Conservation (phyloP, 768 basidiomycete genomes). For the Agaricus sinodeliciosus region DNA sequence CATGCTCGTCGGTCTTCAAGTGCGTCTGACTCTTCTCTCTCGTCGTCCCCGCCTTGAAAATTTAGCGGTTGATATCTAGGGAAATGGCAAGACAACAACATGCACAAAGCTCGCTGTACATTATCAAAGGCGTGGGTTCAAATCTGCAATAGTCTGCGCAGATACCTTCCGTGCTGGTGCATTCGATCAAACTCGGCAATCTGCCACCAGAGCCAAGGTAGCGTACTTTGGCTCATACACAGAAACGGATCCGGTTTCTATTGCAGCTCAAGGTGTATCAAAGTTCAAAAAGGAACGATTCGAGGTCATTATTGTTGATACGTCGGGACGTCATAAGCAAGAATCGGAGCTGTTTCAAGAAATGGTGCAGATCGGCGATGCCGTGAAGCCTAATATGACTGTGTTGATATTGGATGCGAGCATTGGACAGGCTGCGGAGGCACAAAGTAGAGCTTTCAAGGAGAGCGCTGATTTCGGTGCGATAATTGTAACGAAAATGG, state of each 20-base stretch:
- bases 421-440: slow-evolving; percentile 97
- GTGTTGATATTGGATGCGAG: slow-evolving; percentile 94
- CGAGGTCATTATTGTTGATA: slow-evolving; percentile 98
- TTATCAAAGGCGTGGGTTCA: slow-evolving; percentile 95
- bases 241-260: slow-evolving; percentile 94
- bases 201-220: slow-evolving; percentile 97
- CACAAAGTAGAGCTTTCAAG: slow-evolving; percentile 95
- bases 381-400: slow-evolving; percentile 95
- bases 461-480: slow-evolving; percentile 97
- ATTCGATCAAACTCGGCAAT: slow-evolving; percentile 98
- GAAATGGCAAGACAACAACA: slow-evolving; percentile 98
- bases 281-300: slow-evolving; percentile 99
- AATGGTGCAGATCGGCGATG: slow-evolving; percentile 94
- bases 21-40: slow-evolving; percentile 23
- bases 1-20: slow-evolving; percentile 97
- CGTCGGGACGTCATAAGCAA: slow-evolving; percentile 94
- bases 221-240: slow-evolving; percentile 99
- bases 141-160: slow-evolving; percentile 95
- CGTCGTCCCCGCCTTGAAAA: not conserved
- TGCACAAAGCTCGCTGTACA: slow-evolving; percentile 98
- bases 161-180: slow-evolving; percentile 99
- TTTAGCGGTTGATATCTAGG: slow-evolving; percentile 37
- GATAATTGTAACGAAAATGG: slow-evolving; percentile 99
- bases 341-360: slow-evolving; percentile 95
- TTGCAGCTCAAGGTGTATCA: slow-evolving; percentile 88